phyloP scores from a whole-genome alignment of 148 eudicot genomes.

The Nepenthes gracilis region DNA sequence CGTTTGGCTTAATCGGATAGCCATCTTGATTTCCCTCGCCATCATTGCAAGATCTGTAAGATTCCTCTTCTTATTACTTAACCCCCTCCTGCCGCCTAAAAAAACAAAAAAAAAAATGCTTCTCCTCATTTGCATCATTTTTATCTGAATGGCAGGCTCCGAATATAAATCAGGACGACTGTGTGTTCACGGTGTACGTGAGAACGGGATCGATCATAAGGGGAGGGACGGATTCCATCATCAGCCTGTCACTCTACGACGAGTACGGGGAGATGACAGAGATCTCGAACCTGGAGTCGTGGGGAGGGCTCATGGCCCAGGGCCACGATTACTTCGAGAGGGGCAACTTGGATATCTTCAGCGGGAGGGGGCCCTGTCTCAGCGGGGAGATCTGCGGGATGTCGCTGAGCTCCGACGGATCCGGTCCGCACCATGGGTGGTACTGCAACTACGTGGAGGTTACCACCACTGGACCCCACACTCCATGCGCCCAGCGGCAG shows the following conservation, averaged over 20 bases:
- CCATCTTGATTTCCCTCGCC: slow-evolving; percentile 26
- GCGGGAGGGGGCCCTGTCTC: slow-evolving; percentile 62
- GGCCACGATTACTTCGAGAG: slow-evolving; percentile 78
- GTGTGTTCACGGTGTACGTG: slow-evolving; percentile 64
- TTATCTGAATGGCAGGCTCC: background rate
- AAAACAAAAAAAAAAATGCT: background rate
- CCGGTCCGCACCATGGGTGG: slow-evolving; percentile 62
- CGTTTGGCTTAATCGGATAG: slow-evolving; percentile 19
- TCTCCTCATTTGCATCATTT: too few species aligned
- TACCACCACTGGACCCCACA: slow-evolving; percentile 49
- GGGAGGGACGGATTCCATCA: slow-evolving; percentile 77
- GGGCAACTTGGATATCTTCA: slow-evolving; percentile 71
- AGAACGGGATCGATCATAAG: slow-evolving; percentile 68
- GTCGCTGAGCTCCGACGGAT: slow-evolving; percentile 59
- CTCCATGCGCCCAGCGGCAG: slow-evolving; percentile 23
- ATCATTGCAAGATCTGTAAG: slow-evolving; percentile 45
- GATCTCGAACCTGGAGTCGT: slow-evolving; percentile 41
- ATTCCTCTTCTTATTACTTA: background rate
- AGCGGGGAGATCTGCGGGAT: slow-evolving; percentile 44
- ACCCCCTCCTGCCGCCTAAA: background rate
- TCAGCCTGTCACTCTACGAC: slow-evolving; percentile 48
- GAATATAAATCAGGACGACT: slow-evolving; percentile 17
- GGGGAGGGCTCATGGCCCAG: slow-evolving; percentile 88
- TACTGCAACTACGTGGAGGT: slow-evolving; percentile 66
- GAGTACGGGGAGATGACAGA: slow-evolving; percentile 27